These are phyloP conservation scores for Nitzschia inconspicua DNA, from an alignment of 108 stramenopile genomes.

Conservation along the genomic window DNA sequence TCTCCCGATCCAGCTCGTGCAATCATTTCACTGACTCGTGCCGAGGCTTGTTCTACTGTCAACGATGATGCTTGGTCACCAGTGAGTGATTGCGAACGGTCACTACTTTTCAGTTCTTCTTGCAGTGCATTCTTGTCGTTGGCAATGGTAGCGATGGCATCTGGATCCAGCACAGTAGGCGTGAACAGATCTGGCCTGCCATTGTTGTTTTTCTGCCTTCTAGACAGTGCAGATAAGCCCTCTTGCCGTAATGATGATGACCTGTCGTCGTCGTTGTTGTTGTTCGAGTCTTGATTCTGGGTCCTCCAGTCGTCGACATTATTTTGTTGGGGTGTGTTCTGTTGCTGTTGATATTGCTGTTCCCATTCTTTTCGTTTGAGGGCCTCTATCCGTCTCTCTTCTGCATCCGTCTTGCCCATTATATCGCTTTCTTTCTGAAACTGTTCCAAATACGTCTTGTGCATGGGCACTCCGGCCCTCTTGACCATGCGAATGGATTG, in stretches of 20 bases:
- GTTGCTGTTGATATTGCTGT: too few relatives aligned
- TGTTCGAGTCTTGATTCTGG: conserved; percentile 3
- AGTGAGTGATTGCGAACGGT: background rate
- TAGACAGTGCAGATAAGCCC: conserved; percentile 45
- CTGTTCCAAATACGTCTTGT: conserved; percentile 20
- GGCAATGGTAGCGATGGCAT: conserved; percentile 25
- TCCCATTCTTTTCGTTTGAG: conserved; percentile 61
- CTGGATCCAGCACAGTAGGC: conserved; percentile 24
- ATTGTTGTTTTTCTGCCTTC: conserved; percentile 9
- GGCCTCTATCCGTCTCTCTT: conserved; percentile 33
- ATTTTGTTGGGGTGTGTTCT: background rate
- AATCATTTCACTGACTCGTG: conserved; percentile 63
- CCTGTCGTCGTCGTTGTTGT: conserved; percentile 11
- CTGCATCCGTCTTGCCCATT: conserved; percentile 36
- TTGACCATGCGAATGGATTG: conserved; percentile 50
- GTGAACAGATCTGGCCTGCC: conserved; percentile 44
- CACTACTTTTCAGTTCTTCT: conserved; percentile 18
- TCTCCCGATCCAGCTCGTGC: conserved; percentile 66
- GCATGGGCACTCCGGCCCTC: conserved; percentile 59
- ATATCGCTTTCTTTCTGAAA: conserved; percentile 10
- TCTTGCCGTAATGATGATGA: too few relatives aligned
- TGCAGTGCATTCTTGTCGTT: conserved; percentile 45
- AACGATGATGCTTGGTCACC: background rate
- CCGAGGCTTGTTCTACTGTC: conserved; percentile 24
- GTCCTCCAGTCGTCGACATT: background rate